These are phyloP conservation scores for Corchorus olitorius DNA, from an alignment of 345 rosid species.

Conservation along the genomic window DNA sequence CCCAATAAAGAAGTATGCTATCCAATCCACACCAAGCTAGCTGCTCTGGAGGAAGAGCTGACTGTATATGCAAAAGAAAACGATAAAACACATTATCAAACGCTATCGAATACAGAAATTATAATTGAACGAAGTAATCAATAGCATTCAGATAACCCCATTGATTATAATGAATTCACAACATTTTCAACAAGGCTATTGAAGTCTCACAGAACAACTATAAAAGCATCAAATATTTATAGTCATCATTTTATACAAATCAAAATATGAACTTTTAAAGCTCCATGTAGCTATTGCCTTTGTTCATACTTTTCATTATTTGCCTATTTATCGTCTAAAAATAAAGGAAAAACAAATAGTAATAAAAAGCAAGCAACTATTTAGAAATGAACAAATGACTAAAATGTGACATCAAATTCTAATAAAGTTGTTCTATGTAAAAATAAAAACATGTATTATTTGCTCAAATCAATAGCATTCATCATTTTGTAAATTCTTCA, in stretches of 20 bases:
- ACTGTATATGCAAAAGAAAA: constrained; percentile 45
- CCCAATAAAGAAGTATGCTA: constrained; percentile 87
- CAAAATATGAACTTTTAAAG: constrained; percentile 8
- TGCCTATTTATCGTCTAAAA: neutral
- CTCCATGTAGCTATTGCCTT: neutral
- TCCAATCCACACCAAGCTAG: constrained; percentile 99
- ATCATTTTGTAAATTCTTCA: neutral
- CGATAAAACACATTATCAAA: neutral
- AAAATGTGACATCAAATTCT: neutral
- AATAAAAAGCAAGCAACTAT: neutral
- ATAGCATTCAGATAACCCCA: neutral
- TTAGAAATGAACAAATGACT: neutral
- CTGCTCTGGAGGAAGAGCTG: constrained; percentile 96
- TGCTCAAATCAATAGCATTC: neutral
- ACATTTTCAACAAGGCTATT: neutral
- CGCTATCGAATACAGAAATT: neutral
- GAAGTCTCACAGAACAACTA: neutral
- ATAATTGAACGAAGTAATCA: neutral
- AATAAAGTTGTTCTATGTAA: neutral
- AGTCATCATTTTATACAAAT: neutral
- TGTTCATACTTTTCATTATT: neutral
- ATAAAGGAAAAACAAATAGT: neutral
- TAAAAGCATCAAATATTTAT: neutral
- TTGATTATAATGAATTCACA: neutral
- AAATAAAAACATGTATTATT: neutral